Evolutionary conservation across 176 grass and related monocot genomes (phyloP), one percentile per base, ranked within the genome.

Genomic region (Zizania latifolia): DNA sequence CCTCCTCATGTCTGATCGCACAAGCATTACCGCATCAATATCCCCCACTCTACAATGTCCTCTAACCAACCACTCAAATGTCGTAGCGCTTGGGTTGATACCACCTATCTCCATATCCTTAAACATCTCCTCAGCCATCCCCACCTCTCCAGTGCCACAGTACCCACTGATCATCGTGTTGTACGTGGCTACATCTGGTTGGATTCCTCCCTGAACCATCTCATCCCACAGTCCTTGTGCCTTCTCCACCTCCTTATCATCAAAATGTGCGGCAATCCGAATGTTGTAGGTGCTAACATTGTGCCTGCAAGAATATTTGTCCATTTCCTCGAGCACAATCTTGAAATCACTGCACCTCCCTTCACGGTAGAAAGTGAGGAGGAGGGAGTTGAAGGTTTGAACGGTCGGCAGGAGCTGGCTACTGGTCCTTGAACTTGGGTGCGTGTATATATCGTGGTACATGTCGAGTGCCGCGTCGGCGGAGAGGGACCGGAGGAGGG

Each of bases 151-250:
- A 10, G 17, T 39, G 40, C 15, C 56, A 36, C 83, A 86, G 38
- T 92, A 86, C 26, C 88, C 79, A 10, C 82, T 23, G 17, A 92
- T 88, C 64, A 89, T 54, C 9, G 86, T 91, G 58, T 91, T 91
- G 67, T 91, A 91, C 0, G 86, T 21, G 11, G 71, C 66, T 29
- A 91, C 60, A 61, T 88, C 78, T 1, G 82, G 77, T 19, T 81
- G 69, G n/a, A 80, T 80, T 7, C 62, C 70, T 75, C 58, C 70
- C 36, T 29, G 21, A 27, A 55, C 65, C 90, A 92, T 92, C 29
- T 89, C 86, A 54, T 86, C 82, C 82, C 74, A 86, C 40, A 83
- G 65, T 39, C 35, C 27, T 1, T 34, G 28, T 3, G 86, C 82
- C 38, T 56, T 59, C 2, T 86, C 70, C 11, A 86, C 0, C 33